Conservation (phyloP, 495 filamentous ascomycete genomes). For the Penicilliopsis zonata region DNA sequence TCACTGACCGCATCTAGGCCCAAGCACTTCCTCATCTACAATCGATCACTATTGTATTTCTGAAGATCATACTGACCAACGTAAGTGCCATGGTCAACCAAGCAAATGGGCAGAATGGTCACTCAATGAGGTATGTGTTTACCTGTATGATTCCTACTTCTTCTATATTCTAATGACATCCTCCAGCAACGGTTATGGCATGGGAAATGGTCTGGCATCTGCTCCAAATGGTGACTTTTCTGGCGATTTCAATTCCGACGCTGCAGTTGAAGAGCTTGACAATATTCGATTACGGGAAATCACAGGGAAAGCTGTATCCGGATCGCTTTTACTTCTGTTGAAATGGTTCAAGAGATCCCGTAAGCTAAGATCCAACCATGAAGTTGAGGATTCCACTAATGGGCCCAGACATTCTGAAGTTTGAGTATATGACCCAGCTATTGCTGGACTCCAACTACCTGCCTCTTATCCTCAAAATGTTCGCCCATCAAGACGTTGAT, state of each 20-base stretch:
- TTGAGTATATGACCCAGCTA: slow-evolving; percentile 89
- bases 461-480: slow-evolving; percentile 81
- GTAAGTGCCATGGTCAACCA: slow-evolving; percentile 54
- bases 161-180: background rate
- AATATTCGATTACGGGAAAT: slow-evolving; percentile 73
- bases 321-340: slow-evolving; percentile 67
- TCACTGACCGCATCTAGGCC: slow-evolving; percentile 36
- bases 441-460: slow-evolving; percentile 90
- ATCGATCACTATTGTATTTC: slow-evolving; percentile 83
- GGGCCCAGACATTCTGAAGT: slow-evolving; percentile 73
- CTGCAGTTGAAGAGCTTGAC: slow-evolving; percentile 61
- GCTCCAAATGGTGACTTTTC: slow-evolving; percentile 12
- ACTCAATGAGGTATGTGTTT: slow-evolving; percentile 20
- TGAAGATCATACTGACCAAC: slow-evolving; percentile 76
- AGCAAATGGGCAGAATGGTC: slow-evolving; percentile 32
- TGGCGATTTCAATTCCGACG: slow-evolving; percentile 23
- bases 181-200: slow-evolving; percentile 19
- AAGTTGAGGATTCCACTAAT: slow-evolving; percentile 7
- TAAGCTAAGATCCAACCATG: slow-evolving; percentile 32
- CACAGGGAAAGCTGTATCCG: slow-evolving; percentile 79
- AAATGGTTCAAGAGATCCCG: slow-evolving; percentile 97
- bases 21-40: slow-evolving; percentile 74
- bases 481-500: slow-evolving; percentile 85
- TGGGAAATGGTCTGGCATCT: slow-evolving; percentile 18
- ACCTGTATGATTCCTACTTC: too few species aligned